A percentile compares a stretch with the other conserved stretches of the same genome.
phyloP scores from a whole-genome alignment of 805 yeast genomes.

The Cyberlindnera maclurae region DNA sequence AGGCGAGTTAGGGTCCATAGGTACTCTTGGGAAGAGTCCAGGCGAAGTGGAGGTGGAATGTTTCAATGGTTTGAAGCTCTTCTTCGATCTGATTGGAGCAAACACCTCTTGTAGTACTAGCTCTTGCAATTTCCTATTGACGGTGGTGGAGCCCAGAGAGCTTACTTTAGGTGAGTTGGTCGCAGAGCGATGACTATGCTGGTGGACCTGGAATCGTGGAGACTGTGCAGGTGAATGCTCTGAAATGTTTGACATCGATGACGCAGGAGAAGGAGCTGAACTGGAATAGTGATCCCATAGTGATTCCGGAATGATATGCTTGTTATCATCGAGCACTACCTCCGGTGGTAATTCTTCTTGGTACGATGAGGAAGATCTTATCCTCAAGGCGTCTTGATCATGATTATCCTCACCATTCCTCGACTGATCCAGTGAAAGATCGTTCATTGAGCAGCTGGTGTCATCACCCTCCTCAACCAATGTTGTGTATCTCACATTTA shows the following conservation, averaged over 20 bases:
- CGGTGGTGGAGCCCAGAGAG: constrained; percentile 52
- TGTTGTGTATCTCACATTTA: constrained; percentile 71
- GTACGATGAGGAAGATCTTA: constrained; percentile 15
- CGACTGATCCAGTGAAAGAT: constrained; percentile 9
- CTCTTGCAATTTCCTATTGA: constrained; percentile 66
- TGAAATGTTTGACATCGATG: constrained; percentile 30
- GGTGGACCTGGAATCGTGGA: constrained; percentile 3
- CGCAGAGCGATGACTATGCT: neutral
- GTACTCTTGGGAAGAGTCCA: constrained; percentile 6
- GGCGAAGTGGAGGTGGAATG: constrained; percentile 16
- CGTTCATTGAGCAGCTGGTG: constrained; percentile 11
- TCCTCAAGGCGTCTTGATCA: constrained; percentile 4
- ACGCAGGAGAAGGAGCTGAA: constrained; percentile 34
- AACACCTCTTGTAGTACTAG: constrained; percentile 68
- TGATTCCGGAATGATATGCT: constrained; percentile 83
- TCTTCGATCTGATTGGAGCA: constrained; percentile 32
- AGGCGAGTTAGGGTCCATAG: constrained; percentile 1
- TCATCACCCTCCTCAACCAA: constrained; percentile 21
- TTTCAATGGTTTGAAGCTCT: constrained; percentile 5
- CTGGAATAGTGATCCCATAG: constrained; percentile 56
- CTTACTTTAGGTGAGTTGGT: constrained; percentile 10
- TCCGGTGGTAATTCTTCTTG: constrained; percentile 49
- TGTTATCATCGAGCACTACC: constrained; percentile 87
- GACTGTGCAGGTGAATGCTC: constrained; percentile 22
- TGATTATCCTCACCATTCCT: constrained; percentile 11